These are phyloP conservation scores for Castanospermum australe DNA, from an alignment of 306 rosid genomes.

Conservation along the genomic window DNA sequence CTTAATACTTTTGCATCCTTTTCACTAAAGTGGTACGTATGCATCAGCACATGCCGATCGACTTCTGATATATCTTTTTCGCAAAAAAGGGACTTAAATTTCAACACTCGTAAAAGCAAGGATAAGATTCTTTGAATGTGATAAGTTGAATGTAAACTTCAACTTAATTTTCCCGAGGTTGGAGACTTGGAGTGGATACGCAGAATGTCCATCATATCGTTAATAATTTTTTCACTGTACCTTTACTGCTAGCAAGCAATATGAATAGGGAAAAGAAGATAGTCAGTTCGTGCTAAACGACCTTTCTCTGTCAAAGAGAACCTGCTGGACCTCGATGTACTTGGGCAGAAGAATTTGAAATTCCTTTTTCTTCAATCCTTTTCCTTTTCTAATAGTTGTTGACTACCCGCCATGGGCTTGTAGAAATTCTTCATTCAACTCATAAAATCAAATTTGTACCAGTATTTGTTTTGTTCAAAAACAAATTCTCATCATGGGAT, in stretches of 20 bases:
- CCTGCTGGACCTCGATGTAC: not conserved
- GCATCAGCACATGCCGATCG: not conserved
- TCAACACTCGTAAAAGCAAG: slow-evolving; percentile 7
- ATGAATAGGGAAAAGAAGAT: not conserved
- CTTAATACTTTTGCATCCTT: not conserved
- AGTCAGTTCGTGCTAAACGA: not conserved
- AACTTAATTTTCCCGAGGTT: not conserved
- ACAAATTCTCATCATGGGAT: not conserved
- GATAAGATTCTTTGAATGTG: slow-evolving; percentile 19
- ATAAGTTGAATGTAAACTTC: not conserved
- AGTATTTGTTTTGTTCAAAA: slow-evolving; percentile 1
- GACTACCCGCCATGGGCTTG: not conserved
- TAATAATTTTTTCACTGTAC: not conserved
- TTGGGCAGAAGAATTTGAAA: not conserved
- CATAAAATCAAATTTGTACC: not conserved
- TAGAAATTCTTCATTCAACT: not conserved
- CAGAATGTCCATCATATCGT: not conserved
- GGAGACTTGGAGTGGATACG: slow-evolving; percentile 18
- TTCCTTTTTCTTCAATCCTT: not conserved
- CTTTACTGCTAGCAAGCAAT: not conserved
- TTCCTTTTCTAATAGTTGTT: not conserved
- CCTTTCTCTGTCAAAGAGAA: not conserved
- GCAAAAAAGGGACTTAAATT: not conserved
- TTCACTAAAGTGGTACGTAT: not conserved
- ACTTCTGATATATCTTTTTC: not conserved